Evolutionary conservation across 1,284 basidiomycete genomes (phyloP), one percentile per base, ranked within the genome.

Genomic region (Leucoagaricus sp.): DNA sequence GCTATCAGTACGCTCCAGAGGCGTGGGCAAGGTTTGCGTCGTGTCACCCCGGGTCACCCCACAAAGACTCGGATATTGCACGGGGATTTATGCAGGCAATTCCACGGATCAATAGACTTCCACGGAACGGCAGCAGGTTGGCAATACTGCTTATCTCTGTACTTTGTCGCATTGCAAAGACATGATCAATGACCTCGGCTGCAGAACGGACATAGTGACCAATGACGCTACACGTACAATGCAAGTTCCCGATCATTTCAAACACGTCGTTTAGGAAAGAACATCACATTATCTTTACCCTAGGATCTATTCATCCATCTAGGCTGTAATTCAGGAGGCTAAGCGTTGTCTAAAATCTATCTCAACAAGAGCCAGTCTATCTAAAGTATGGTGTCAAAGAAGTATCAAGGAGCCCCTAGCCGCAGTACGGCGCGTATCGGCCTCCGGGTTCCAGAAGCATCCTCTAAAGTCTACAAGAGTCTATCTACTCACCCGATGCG

Each of bases 31-130:
- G 36, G 36, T 4, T 38, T 6, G 17, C n/a, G n/a, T n/a, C n/a
- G n/a, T n/a, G n/a, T n/a, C n/a, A n/a, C 31, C 31, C 31, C 8
- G 31, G 7, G 38, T 17, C 9, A 8, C n/a, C 5, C 12, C 5
- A 19, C 19, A 19, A 5, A 7, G 23, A 13, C 13, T 6, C 19
- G 12, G 36, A 38, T 10, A 6, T 15, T 38, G 12, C 13, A 38
- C 41, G 17, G 21, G 10, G 23, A 25, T 42, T 42, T 33, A 33
- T 33, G 21, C 26, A 41, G 25, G 38, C 23, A 51, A 10, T 41
- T 51, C 49, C 38, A 51, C 38, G 49, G 49, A 51, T 28, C 49
- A 51, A 17, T 13, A 21, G 21, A 28, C 38, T n/a, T 51, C 49
- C 49, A 41, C 23, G 47, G 31, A 12, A n/a, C n/a, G 13, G 8